Conservation (phyloP, 305 asterid species). For the Solanum hybrid region DNA sequence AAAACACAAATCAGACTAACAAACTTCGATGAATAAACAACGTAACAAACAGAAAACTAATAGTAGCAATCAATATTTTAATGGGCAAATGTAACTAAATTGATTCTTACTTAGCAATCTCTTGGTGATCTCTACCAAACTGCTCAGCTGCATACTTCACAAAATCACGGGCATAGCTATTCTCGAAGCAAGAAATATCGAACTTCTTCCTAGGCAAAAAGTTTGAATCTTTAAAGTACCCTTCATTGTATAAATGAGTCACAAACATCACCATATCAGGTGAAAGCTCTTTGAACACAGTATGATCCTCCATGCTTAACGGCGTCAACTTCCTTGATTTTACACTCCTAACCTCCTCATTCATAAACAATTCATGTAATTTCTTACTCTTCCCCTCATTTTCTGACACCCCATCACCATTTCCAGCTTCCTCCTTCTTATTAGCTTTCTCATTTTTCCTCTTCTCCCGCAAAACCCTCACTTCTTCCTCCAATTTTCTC, state of each 20-base stretch:
- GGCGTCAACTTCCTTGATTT: slow-evolving; percentile 7
- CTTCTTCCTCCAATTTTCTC: slow-evolving; percentile 35
- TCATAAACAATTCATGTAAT: slow-evolving; percentile 27
- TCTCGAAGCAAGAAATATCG: slow-evolving; percentile 37
- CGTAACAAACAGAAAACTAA: neutral
- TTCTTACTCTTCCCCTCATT: slow-evolving; percentile 7
- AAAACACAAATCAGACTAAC: neutral
- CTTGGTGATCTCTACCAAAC: slow-evolving; percentile 59
- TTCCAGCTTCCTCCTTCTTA: neutral
- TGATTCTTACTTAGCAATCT: slow-evolving; percentile 55
- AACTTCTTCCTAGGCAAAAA: slow-evolving; percentile 31
- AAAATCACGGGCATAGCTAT: slow-evolving; percentile 44
- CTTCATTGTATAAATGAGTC: slow-evolving; percentile 34
- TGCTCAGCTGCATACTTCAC: slow-evolving; percentile 47
- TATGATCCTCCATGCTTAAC: slow-evolving; percentile 34
- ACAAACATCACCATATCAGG: slow-evolving; percentile 52
- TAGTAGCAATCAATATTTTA: neutral
- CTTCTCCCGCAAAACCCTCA: slow-evolving; percentile 26
- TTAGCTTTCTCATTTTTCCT: slow-evolving; percentile 7
- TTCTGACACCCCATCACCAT: neutral
- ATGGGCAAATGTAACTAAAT: neutral
- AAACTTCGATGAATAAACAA: neutral
- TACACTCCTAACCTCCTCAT: neutral
- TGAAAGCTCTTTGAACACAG: slow-evolving; percentile 45
- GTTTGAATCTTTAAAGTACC: slow-evolving; percentile 48